Percentiles rank a stretch among this genome's conserved stretches.
phyloP scores from a whole-genome alignment of 2,329 filamentous ascomycete genomes.

The Domatiomyces catenatus region DNA sequence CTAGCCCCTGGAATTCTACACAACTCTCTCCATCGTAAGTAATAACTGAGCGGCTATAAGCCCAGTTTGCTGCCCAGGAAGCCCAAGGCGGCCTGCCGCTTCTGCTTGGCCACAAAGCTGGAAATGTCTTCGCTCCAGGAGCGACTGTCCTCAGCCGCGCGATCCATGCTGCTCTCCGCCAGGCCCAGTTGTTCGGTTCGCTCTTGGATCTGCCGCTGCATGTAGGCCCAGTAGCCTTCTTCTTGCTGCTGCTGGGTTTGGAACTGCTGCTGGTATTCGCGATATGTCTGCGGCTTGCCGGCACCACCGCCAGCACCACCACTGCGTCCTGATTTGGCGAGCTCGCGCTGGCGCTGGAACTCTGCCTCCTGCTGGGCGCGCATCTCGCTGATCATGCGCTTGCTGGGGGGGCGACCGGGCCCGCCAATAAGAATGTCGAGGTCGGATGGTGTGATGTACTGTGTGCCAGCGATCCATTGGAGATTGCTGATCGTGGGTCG shows the following conservation, averaged over 20 bases:
- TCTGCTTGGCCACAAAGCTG: constrained; percentile 76
- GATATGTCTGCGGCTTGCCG: not conserved
- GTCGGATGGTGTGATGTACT: constrained; percentile 73
- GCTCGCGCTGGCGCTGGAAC: constrained; percentile 23
- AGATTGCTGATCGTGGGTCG: constrained; percentile 88
- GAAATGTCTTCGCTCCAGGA: constrained; percentile 77
- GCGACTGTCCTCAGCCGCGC: constrained; percentile 61
- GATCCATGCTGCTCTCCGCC: constrained; percentile 72
- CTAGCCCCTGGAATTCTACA: too few species aligned
- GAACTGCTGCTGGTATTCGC: constrained; percentile 2
- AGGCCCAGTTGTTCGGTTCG: constrained; percentile 73
- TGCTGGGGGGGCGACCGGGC: constrained; percentile 71
- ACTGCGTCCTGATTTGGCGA: constrained; percentile 24
- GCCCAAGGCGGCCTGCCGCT: constrained; percentile 66
- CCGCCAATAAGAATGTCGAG: constrained; percentile 85
- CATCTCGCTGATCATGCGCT: constrained; percentile 70
- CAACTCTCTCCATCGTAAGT: too few species aligned
- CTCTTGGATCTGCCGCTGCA: constrained; percentile 76
- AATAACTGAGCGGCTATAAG: constrained; percentile 16
- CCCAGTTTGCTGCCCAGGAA: constrained; percentile 30
- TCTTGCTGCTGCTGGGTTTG: constrained; percentile 36
- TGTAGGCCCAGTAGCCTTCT: constrained; percentile 57
- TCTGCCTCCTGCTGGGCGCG: constrained; percentile 53
- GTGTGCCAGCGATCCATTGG: constrained; percentile 92
- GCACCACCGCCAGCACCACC: constrained; percentile 17